A percentile compares a stretch with the other conserved stretches of the same genome.
phyloP scores from a whole-genome alignment of 2,329 filamentous ascomycete species.

The Monosporascus ibericus region DNA sequence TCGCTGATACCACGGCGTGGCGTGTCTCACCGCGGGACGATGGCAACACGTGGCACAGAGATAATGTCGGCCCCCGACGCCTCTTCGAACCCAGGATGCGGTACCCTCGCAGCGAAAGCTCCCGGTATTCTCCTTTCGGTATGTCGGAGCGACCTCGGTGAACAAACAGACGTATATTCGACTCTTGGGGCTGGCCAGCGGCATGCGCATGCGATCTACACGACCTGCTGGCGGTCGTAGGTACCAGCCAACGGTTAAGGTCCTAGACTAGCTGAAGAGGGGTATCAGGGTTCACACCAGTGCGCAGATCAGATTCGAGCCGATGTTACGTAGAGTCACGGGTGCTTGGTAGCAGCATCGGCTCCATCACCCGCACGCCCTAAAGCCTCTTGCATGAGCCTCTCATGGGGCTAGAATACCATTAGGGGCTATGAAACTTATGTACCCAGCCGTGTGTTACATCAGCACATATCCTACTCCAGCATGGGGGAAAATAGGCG shows the following conservation, averaged over 20 bases:
- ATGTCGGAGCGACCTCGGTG: neutral
- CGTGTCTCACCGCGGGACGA: constrained; percentile 4
- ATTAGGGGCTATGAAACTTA: too few species aligned
- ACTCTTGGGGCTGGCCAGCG: neutral
- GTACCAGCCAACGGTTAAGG: neutral
- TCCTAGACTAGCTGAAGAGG: too few species aligned
- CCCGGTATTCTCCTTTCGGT: neutral
- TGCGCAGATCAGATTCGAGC: too few species aligned
- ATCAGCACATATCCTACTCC: too few species aligned
- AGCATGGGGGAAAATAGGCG: too few species aligned
- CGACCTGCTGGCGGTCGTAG: neutral
- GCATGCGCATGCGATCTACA: neutral
- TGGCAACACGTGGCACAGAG: constrained; percentile 7
- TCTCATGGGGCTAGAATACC: too few species aligned
- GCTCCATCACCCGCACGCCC: too few species aligned
- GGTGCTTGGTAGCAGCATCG: too few species aligned
- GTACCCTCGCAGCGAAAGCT: neutral
- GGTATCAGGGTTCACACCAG: too few species aligned
- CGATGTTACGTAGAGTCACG: too few species aligned
- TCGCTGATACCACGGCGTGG: constrained; percentile 2
- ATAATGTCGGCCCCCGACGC: constrained; percentile 8
- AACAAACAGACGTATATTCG: neutral
- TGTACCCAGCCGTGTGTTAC: too few species aligned
- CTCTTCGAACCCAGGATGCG: neutral
- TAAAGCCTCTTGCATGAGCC: too few species aligned